Conservation (phyloP, 2,329 filamentous ascomycete species). For the Helicocarpus griseus region DNA sequence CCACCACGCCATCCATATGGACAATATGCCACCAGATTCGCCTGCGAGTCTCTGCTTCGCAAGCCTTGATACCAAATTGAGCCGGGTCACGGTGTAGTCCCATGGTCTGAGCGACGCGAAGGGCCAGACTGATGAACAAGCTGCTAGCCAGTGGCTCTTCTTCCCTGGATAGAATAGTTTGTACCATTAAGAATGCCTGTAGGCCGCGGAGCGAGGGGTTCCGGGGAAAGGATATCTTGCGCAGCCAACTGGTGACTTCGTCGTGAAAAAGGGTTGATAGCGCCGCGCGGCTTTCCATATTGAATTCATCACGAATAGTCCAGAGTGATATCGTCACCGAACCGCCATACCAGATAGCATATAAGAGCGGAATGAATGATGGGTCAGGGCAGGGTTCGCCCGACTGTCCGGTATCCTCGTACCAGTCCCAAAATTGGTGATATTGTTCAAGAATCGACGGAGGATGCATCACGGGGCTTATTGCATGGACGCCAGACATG, state of each 20-base stretch:
- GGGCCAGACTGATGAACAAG: slow-evolving; percentile 38
- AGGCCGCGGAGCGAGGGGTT: slow-evolving; percentile 37
- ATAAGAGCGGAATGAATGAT: slow-evolving; percentile 35
- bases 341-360: slow-evolving; percentile 41
- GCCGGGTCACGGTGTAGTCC: slow-evolving; percentile 41
- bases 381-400: slow-evolving; percentile 29
- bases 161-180: slow-evolving; percentile 38
- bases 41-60: slow-evolving; percentile 37
- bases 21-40: slow-evolving; percentile 42
- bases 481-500: slow-evolving; percentile 38
- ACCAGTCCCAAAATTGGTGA: slow-evolving; percentile 38
- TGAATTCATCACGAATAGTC: slow-evolving; percentile 33
- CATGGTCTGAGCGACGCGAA: slow-evolving; percentile 40
- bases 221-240: slow-evolving; percentile 35
- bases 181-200: slow-evolving; percentile 38
- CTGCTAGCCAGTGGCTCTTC: slow-evolving; percentile 41
- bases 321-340: slow-evolving; percentile 35
- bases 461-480: slow-evolving; percentile 37
- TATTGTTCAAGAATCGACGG: slow-evolving; percentile 33
- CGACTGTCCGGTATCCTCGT: slow-evolving; percentile 28
- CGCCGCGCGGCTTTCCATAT: slow-evolving; percentile 24
- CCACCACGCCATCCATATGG: slow-evolving; percentile 40
- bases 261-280: slow-evolving; percentile 33
- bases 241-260: slow-evolving; percentile 34
- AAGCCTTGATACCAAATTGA: slow-evolving; percentile 36